Evolutionary conservation across 163 green algal species (phyloP), one percentile per base, ranked within the genome.

Genomic region (Volvox carteri): DNA sequence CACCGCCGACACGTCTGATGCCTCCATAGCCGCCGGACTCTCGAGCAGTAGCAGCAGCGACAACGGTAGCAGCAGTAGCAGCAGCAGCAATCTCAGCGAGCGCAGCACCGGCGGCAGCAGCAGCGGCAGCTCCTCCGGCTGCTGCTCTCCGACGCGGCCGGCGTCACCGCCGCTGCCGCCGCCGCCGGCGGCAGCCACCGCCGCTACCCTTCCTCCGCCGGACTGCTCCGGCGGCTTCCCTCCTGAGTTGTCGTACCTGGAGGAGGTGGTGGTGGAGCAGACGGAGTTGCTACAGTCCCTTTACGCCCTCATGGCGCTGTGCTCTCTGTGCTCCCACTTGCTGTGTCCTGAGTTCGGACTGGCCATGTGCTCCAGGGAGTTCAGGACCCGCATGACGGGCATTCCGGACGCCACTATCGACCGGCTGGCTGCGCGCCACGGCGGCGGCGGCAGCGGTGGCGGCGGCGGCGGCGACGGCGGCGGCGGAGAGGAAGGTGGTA

Each of bases 261-360:
- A 87, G 80, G 62, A 54, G 1, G 62, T 70, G 23, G 80, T 87
- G 41, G 80, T 78, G 62, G 62, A 78, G 44, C 80, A 87, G 30
- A 78, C 80, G 33, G 80, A 87, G 7, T 62, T 87, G n/a, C 80
- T 87, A 62, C n/a, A 60, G 44, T 68, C 62, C 12, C 62, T 87
- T 4, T 87, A 87, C 80, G 19, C 39, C 62, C 80, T 87, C 4
- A 87, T 87, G 80, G 80, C 80, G 6, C 1, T 78, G 1, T 87
- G 35, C 62, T 87, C 80, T 5, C 44, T 87, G 6, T 35, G 58
- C 62, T 78, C 44, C 14, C 62, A 87, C 33, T 62, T 87, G 30
- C 62, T 87, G 18, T 28, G 30, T 5, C 80, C 80, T 30, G 62
- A 54, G n/a, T 79, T 87, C 19, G 80, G 80, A 30, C 46, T 78